Conservation (phyloP, 352 stramenopile species). For the Pythium vanterpoolii region DNA sequence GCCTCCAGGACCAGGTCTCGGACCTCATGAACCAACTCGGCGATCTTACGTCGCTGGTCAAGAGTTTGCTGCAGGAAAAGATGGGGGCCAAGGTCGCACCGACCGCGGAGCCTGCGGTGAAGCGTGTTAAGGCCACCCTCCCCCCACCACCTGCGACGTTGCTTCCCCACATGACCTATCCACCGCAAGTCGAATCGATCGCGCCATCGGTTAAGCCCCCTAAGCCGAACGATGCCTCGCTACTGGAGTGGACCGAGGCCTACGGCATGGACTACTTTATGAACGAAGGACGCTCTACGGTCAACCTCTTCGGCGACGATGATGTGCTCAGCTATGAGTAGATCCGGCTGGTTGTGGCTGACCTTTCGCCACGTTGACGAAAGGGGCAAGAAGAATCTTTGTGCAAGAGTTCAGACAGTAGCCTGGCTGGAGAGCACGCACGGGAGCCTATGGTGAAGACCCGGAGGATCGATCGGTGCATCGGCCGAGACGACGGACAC, state of each 20-base stretch:
- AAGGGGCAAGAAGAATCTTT: background rate
- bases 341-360: background rate
- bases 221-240: slow-evolving; percentile 59
- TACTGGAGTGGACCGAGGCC: slow-evolving; percentile 77
- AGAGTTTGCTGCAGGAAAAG: slow-evolving; percentile 68
- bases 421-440: no score
- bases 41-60: slow-evolving; percentile 69
- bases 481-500: no score
- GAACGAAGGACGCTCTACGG: slow-evolving; percentile 43
- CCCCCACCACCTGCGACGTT: slow-evolving; percentile 12
- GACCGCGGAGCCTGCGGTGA: slow-evolving; percentile 26
- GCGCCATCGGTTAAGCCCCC: slow-evolving; percentile 31
- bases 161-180: slow-evolving; percentile 23
- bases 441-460: no score
- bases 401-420: no score
- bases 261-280: slow-evolving; percentile 81
- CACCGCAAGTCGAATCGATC: slow-evolving; percentile 29
- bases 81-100: slow-evolving; percentile 1
- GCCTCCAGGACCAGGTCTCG: slow-evolving; percentile 66
- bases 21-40: slow-evolving; percentile 77
- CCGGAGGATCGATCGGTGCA: no score
- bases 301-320: slow-evolving; percentile 61
- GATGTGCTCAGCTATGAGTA: slow-evolving; percentile 47
- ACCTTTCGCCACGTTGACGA: background rate
- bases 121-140: slow-evolving; percentile 41